Evolutionary conservation across 1,139 yeast species (phyloP).

Genomic region (Hemisphaericaspora subhashii): DNA sequence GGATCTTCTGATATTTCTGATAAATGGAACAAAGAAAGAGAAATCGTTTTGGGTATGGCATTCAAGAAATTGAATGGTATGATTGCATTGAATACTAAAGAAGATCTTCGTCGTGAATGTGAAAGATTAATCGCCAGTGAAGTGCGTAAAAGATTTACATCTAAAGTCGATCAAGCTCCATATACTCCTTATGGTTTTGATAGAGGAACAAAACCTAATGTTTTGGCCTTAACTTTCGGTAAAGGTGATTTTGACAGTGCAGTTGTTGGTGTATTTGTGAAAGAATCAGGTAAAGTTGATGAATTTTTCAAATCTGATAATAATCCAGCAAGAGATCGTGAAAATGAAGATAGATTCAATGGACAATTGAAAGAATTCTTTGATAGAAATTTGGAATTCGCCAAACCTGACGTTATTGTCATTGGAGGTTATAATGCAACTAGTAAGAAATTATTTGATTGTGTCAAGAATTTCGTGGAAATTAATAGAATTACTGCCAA

Average conservation of each 20-base stretch:
- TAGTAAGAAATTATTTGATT: slow-evolving; percentile 60
- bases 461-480: slow-evolving; percentile 57
- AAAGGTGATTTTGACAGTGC: slow-evolving; percentile 86
- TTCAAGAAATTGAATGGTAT: slow-evolving; percentile 67
- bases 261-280: slow-evolving; percentile 75
- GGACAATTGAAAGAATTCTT: slow-evolving; percentile 48
- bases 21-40: slow-evolving; percentile 82
- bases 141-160: slow-evolving; percentile 66
- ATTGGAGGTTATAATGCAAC: slow-evolving; percentile 84
- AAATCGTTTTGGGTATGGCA: slow-evolving; percentile 63
- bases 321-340: slow-evolving; percentile 62
- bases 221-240: slow-evolving; percentile 81
- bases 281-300: slow-evolving; percentile 76
- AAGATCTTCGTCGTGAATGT: slow-evolving; percentile 76
- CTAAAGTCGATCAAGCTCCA: slow-evolving; percentile 89
- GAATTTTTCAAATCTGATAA: slow-evolving; percentile 78
- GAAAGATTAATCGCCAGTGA: slow-evolving; percentile 68
- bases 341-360: slow-evolving; percentile 53
- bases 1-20: slow-evolving; percentile 79
- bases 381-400: slow-evolving; percentile 35
- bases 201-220: slow-evolving; percentile 81
- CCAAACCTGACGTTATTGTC: slow-evolving; percentile 83
- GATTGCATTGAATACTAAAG: slow-evolving; percentile 77
- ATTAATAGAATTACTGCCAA: slow-evolving; percentile 56
- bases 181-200: slow-evolving; percentile 77